These are phyloP conservation scores for Coemansia sp. DNA, from an alignment of 192 early-diverging fungal genomes.

Conservation along the genomic window DNA sequence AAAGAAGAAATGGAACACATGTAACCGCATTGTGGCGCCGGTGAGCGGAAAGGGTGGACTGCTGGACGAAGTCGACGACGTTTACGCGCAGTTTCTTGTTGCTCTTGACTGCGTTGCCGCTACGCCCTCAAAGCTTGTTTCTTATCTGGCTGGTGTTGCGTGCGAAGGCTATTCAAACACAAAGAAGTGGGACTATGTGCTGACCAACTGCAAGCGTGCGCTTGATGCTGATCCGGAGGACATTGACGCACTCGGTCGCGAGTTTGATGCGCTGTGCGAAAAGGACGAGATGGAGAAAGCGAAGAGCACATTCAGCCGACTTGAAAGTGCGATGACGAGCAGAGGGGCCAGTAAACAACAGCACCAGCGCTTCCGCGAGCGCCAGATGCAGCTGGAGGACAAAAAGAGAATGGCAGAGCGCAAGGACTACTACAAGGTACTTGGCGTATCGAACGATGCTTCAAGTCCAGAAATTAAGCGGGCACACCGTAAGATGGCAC, in stretches of 20 bases:
- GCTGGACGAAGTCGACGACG: constrained; percentile 33
- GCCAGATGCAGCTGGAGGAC: constrained; percentile 50
- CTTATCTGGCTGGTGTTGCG: constrained; percentile 34
- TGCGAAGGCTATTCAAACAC: constrained; percentile 50
- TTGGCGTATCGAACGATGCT: constrained; percentile 77
- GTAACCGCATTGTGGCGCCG: constrained; percentile 40
- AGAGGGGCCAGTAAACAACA: constrained; percentile 45
- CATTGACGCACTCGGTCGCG: constrained; percentile 67
- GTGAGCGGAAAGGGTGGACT: constrained; percentile 38
- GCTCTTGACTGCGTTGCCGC: constrained; percentile 17
- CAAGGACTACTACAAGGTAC: constrained; percentile 95
- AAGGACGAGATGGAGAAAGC: constrained; percentile 79
- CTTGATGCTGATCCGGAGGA: constrained; percentile 71
- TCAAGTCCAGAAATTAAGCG: constrained; percentile 80
- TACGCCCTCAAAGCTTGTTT: constrained; percentile 39
- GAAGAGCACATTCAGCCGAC: constrained; percentile 66
- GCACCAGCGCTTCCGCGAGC: constrained; percentile 53
- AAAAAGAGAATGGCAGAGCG: constrained; percentile 50
- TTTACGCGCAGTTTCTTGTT: constrained; percentile 34
- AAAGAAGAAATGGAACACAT: constrained; percentile 61
- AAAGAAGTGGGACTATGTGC: constrained; percentile 56
- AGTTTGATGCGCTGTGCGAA: constrained; percentile 68
- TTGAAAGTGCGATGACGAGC: constrained; percentile 57
- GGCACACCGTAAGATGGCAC: constrained; percentile 86
- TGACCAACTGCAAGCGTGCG: constrained; percentile 68